Evolutionary conservation across 2,329 filamentous ascomycete species (phyloP).

Genomic region (Cladorrhinum sp.): DNA sequence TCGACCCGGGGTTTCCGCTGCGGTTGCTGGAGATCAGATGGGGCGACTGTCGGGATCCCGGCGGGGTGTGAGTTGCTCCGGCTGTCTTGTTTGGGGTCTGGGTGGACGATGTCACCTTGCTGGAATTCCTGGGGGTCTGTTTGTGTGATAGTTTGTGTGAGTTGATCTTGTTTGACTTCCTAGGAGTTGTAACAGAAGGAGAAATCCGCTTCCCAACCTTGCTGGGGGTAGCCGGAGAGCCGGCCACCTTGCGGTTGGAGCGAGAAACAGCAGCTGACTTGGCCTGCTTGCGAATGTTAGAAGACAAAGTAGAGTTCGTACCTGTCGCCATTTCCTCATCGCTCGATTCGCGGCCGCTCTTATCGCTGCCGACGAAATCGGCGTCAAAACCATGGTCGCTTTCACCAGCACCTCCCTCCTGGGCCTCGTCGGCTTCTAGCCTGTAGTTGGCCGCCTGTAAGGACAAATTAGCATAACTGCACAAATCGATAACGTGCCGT

Average conservation of each 20-base stretch:
- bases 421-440: slow-evolving; percentile 27
- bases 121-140: not conserved
- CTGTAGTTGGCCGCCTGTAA: slow-evolving; percentile 32
- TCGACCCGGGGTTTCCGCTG: not conserved
- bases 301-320: slow-evolving; percentile 16
- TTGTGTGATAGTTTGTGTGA: not conserved
- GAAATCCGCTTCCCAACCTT: not conserved
- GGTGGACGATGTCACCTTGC: not conserved
- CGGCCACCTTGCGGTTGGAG: slow-evolving; percentile 12
- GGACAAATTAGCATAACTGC: slow-evolving; percentile 3
- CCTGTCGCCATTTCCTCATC: slow-evolving; percentile 19
- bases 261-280: slow-evolving; percentile 9
- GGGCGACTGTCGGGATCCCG: too few relatives aligned
- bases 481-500: not conserved
- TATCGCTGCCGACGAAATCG: slow-evolving; percentile 29
- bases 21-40: not conserved
- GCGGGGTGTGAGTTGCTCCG: too few relatives aligned
- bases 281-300: slow-evolving; percentile 19
- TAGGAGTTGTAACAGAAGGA: not conserved
- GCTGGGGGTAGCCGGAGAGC: slow-evolving; percentile 18
- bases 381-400: slow-evolving; percentile 26
- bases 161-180: not conserved
- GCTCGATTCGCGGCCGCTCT: slow-evolving; percentile 27
- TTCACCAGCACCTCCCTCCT: slow-evolving; percentile 20
- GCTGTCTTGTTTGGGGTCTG: not conserved